Evolutionary conservation across 257 asterid genomes (phyloP).

Genomic region (Primulina eburnea): DNA sequence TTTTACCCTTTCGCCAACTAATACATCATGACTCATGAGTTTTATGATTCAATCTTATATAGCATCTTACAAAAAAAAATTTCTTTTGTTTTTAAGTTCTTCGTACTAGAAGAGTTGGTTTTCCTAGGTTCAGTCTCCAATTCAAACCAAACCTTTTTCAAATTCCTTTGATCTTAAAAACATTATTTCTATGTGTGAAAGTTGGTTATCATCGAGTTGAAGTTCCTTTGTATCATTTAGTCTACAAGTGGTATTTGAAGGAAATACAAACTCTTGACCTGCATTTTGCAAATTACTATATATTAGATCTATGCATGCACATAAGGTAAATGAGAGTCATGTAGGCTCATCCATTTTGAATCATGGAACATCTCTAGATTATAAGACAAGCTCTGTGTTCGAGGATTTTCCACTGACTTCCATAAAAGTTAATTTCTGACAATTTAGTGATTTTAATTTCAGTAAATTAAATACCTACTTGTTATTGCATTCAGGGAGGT

Average conservation of each 20-base stretch:
- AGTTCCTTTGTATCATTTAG: neutral
- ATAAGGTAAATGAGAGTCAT: neutral
- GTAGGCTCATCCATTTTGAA: neutral
- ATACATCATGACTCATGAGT: neutral
- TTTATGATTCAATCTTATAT: slow-evolving; percentile 9
- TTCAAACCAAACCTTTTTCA: neutral
- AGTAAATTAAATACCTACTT: slow-evolving; percentile 13
- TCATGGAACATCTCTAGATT: neutral
- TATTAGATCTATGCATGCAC: neutral
- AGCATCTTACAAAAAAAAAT: neutral
- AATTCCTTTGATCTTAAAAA: neutral
- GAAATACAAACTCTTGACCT: slow-evolving; percentile 5
- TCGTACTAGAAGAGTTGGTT: neutral
- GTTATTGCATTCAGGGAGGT: slow-evolving; percentile 52
- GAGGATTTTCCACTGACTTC: too few species aligned
- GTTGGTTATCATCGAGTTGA: neutral
- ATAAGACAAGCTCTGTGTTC: too few species aligned
- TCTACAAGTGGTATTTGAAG: neutral
- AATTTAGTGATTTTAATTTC: slow-evolving; percentile 4
- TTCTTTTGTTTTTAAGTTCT: neutral
- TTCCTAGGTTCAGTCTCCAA: neutral
- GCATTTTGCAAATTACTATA: neutral
- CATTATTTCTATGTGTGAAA: neutral
- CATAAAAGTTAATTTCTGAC: slow-evolving; percentile 2
- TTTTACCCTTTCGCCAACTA: slow-evolving; percentile 16